Evolutionary conservation across 1,284 basidiomycete genomes (phyloP).

Genomic region (Melampsora occidentalis): DNA sequence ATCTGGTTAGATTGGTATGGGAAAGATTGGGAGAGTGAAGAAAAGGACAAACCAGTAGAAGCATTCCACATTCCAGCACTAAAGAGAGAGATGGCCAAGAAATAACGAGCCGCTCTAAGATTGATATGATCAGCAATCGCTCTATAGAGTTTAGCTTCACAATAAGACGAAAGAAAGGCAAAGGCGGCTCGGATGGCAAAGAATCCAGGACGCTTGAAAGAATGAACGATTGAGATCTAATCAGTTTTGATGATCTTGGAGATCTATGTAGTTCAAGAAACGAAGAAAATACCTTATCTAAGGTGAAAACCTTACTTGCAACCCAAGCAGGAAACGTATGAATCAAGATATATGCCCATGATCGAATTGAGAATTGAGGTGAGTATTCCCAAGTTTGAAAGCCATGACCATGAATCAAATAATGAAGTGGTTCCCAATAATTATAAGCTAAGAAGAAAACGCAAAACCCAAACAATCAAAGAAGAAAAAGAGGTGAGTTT

Average conservation of each 20-base stretch:
- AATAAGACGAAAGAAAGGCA: slow-evolving; percentile 69
- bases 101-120: slow-evolving; percentile 82
- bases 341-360: slow-evolving; percentile 85
- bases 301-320: slow-evolving; percentile 52
- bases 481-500: too few relatives aligned
- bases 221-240: slow-evolving; percentile 54
- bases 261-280: slow-evolving; percentile 58
- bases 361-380: slow-evolving; percentile 81
- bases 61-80: slow-evolving; percentile 94
- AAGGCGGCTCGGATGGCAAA: slow-evolving; percentile 81
- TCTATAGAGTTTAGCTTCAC: slow-evolving; percentile 82
- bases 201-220: slow-evolving; percentile 70
- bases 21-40: background rate
- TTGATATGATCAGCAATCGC: slow-evolving; percentile 77
- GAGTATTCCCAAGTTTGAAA: slow-evolving; percentile 99
- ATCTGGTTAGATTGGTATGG: background rate
- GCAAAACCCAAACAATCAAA: too few relatives aligned
- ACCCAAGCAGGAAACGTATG: slow-evolving; percentile 59
- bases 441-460: slow-evolving; percentile 98
- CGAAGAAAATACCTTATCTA: slow-evolving; percentile 56
- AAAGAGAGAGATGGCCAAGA: slow-evolving; percentile 77
- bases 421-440: slow-evolving; percentile 97
- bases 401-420: slow-evolving; percentile 73
- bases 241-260: slow-evolving; percentile 49
- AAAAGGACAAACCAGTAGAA: slow-evolving; percentile 63